phyloP scores from a whole-genome alignment of 148 eudicot species.

The Bassia scoparia region DNA sequence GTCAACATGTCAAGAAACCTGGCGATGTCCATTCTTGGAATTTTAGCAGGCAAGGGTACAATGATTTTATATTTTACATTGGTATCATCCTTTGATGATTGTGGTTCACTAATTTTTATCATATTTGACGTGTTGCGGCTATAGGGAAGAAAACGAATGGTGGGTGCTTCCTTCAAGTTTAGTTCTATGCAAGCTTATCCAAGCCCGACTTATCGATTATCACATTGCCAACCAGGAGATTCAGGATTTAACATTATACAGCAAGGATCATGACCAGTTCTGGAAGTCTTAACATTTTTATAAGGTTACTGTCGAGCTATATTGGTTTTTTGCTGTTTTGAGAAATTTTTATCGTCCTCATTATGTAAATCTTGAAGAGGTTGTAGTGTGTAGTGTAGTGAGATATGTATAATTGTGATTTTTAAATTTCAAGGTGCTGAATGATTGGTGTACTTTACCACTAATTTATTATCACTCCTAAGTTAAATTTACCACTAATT shows the following conservation, averaged over 20 bases:
- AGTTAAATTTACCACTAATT: too few relatives aligned
- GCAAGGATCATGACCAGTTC: slow-evolving; percentile 59
- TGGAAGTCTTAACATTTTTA: slow-evolving; percentile 53
- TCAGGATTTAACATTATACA: slow-evolving; percentile 76
- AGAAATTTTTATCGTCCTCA: neutral
- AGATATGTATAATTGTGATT: too few relatives aligned
- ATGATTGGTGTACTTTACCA: too few relatives aligned
- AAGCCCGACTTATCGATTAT: slow-evolving; percentile 69
- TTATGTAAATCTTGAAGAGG: slow-evolving; percentile 16
- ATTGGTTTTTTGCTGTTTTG: neutral
- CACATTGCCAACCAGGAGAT: slow-evolving; percentile 96
- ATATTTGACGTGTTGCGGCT: neutral
- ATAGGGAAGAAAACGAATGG: slow-evolving; percentile 94
- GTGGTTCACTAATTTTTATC: slow-evolving; percentile 2
- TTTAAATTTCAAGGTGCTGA: too few relatives aligned
- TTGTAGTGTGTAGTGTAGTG: too few relatives aligned
- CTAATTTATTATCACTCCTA: too few relatives aligned
- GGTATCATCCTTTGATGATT: neutral
- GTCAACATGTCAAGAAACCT: slow-evolving; percentile 42
- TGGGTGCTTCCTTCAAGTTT: slow-evolving; percentile 83
- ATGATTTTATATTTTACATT: neutral
- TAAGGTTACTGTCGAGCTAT: neutral
- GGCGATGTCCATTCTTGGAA: slow-evolving; percentile 48
- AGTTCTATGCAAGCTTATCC: slow-evolving; percentile 61
- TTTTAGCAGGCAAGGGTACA: slow-evolving; percentile 62